Evolutionary conservation across 2,329 filamentous ascomycete species (phyloP).

Genomic region (Hymenoscyphus fructigenus): DNA sequence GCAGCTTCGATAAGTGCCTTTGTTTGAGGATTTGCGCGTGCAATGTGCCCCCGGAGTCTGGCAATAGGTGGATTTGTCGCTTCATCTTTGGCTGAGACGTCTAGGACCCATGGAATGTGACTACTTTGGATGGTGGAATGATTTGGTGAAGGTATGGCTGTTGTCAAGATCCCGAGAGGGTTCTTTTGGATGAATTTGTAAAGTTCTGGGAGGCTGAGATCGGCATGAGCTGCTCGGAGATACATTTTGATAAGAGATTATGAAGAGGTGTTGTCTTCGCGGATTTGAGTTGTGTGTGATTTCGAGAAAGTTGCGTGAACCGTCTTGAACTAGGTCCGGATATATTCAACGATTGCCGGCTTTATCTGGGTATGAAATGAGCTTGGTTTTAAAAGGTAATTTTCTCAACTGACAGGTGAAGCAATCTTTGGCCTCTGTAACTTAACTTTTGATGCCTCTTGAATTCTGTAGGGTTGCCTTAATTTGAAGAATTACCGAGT

Average conservation of each 20-base stretch:
- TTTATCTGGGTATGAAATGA: not conserved
- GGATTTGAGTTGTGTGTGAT: not conserved
- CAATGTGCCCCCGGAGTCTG: constrained; percentile 59
- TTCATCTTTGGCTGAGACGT: constrained; percentile 43
- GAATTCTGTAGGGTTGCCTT: not conserved
- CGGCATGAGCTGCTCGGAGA: constrained; percentile 53
- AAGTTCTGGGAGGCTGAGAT: constrained; percentile 49
- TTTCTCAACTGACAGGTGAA: not conserved
- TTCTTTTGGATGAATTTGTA: constrained; percentile 57
- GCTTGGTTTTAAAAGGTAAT: not conserved
- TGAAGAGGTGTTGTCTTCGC: not conserved
- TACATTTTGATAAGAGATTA: constrained; percentile 48
- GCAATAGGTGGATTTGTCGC: constrained; percentile 21
- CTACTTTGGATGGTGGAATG: constrained; percentile 55
- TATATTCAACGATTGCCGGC: not conserved
- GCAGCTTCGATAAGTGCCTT: constrained; percentile 55
- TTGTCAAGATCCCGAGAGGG: constrained; percentile 62
- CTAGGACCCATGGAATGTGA: constrained; percentile 61
- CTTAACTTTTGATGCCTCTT: not conserved
- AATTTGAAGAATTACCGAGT: not conserved
- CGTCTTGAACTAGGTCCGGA: not conserved
- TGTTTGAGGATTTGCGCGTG: constrained; percentile 61
- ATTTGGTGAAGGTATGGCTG: constrained; percentile 52
- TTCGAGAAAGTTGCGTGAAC: not conserved
- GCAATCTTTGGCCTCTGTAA: not conserved